Base-by-base conservation (phyloP, 257 asterid species). In the Solanum appendiculatum region DNA sequence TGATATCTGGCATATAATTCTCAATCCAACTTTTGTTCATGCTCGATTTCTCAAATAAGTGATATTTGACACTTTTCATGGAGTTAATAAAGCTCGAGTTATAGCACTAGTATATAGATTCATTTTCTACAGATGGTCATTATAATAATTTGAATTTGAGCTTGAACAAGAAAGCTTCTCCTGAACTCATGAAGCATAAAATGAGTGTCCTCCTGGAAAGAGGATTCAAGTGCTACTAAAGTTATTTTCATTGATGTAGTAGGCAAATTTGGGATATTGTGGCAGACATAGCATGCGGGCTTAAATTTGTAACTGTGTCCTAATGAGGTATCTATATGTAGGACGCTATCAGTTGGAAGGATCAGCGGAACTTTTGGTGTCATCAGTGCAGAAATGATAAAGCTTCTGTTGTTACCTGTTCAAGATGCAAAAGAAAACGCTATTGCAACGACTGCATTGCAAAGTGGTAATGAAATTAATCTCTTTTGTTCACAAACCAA, bases 361-460 rank as follows among this genome's bases (percentile, higher is more conserved):
- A 90, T 84, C 91, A 83, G 34, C 86, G 82, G 81, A 78, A 89
- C 60, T 80, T 83, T 27, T 69, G 37, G 87, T 95, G 98, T 88
- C 98, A 95, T 85, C 98, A 95, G 86, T 95, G 98, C 91, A 60
- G 85, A 85, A 86, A 87, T 46, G 46, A 86, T 85, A 90, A 89
- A 87, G 84, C 29, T 72, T 90, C 85, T 40, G 66, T 92, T 64
- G 86, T 91, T 88, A 31, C 87, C 86, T 94, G 98, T 92, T 92
- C 91, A 73, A 93, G 89, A 64, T 95, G 98, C 95, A 91, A 90
- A 78, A 89, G 74, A 89, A 95, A 92, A 84, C 93, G 91, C 84
- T 94, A 94, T 92, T 94, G 98, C 92, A 66, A 82, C 36, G 90
- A 90, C 20, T 95, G 98, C 94, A 91, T 94, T 87, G 86, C 83